These are phyloP conservation scores for Ottelia alismoides DNA, from an alignment of 106 monocot genomes.

Conservation along the genomic window DNA sequence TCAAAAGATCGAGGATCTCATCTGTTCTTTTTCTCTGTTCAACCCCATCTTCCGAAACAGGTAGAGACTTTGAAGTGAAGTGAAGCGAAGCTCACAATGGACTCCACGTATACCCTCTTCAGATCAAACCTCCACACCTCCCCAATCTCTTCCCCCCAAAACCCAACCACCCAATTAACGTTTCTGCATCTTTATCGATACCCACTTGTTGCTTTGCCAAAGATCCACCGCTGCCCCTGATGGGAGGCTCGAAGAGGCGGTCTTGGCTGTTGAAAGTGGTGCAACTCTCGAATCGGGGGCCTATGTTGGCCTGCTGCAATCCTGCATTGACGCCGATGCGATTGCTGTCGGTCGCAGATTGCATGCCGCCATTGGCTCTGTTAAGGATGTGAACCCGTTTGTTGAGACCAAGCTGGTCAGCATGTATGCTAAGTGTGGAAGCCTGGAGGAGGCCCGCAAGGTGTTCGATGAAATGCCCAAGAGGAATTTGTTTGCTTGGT, in stretches of 20 bases:
- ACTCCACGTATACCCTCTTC: too few species aligned
- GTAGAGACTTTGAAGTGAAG: too few species aligned
- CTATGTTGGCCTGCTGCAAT: conserved; percentile 59
- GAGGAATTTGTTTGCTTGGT: conserved; percentile 63
- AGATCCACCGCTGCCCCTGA: conserved; percentile 3
- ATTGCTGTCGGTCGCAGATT: conserved; percentile 47
- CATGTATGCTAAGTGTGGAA: conserved; percentile 87
- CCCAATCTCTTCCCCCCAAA: conserved; percentile 7
- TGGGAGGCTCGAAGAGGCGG: conserved; percentile 50
- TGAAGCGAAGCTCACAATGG: too few species aligned
- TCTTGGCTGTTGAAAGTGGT: conserved; percentile 31
- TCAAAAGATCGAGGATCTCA: too few species aligned
- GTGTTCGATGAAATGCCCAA: conserved; percentile 66
- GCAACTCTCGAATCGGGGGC: conserved; percentile 17
- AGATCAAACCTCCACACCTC: background rate
- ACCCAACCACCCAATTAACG: background rate
- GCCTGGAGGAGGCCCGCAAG: conserved; percentile 49
- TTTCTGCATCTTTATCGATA: background rate
- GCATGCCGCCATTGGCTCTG: conserved; percentile 27
- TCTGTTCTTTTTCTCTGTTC: conserved; percentile 6
- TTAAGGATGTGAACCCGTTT: conserved; percentile 24
- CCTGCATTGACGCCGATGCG: conserved; percentile 68
- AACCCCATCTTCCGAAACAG: too few species aligned
- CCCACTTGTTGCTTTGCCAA: background rate
- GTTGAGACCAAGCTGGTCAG: conserved; percentile 71